These are phyloP conservation scores for Microsporum audouinii DNA, from an alignment of 2,329 filamentous ascomycete species.

Conservation along the genomic window DNA sequence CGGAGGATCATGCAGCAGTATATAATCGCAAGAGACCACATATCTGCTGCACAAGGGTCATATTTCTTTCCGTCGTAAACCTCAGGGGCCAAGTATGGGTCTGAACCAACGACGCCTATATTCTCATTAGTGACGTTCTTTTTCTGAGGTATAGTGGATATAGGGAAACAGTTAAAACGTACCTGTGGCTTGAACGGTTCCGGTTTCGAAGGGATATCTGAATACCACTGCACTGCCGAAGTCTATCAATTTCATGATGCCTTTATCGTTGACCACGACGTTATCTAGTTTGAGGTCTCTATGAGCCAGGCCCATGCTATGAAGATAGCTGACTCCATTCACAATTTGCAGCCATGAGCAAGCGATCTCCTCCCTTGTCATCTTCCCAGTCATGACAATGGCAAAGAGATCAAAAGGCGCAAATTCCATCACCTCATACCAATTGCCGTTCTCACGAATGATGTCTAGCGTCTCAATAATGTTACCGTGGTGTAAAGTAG, in stretches of 20 bases:
- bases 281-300: conserved; percentile 95
- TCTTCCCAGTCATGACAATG: conserved; percentile 97
- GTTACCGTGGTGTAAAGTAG: conserved; percentile 91
- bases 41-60: conserved; percentile 84
- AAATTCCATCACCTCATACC: conserved; percentile 99
- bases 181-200: conserved; percentile 72
- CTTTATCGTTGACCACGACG: conserved; percentile 88
- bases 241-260: conserved; percentile 99
- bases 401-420: conserved; percentile 93
- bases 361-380: conserved; percentile 79
- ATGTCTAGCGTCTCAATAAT: conserved; percentile 98
- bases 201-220: conserved; percentile 90
- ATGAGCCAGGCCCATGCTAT: conserved; percentile 89
- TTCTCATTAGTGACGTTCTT: background rate
- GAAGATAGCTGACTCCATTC: conserved; percentile 85
- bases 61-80: conserved; percentile 92
- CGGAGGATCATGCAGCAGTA: conserved; percentile 97
- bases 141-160: background rate
- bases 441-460: conserved; percentile 81
- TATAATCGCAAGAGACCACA: conserved; percentile 97
- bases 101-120: conserved; percentile 66
- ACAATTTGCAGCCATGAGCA: conserved; percentile 92
- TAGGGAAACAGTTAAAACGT: conserved; percentile 26
- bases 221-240: conserved; percentile 97
- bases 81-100: conserved; percentile 92